Percentiles rank a stretch among this genome's conserved stretches.
phyloP scores from a whole-genome alignment of 2,329 filamentous ascomycete genomes.

The Pestalotiopsis sp. region DNA sequence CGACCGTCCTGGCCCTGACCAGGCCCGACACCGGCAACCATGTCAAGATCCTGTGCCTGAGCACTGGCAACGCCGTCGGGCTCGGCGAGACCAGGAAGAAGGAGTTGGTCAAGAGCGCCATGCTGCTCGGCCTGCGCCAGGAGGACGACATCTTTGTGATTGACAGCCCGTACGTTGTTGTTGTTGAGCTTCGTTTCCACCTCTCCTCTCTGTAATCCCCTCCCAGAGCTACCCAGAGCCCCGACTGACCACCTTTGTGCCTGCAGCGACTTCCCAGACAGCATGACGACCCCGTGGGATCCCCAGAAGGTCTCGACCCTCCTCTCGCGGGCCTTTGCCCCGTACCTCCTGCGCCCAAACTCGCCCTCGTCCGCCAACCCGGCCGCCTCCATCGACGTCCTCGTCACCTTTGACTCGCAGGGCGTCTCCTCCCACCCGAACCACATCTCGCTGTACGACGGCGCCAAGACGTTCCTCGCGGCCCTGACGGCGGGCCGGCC shows the following conservation, averaged over 20 bases:
- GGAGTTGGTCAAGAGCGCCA: conserved; percentile 81
- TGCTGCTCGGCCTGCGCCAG: conserved; percentile 72
- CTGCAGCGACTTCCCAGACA: conserved; percentile 75
- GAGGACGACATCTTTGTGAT: conserved; percentile 85
- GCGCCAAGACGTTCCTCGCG: conserved; percentile 73
- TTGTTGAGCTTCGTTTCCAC: neutral
- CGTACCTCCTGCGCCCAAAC: conserved; percentile 48
- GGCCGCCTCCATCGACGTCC: conserved; percentile 68
- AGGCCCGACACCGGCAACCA: conserved; percentile 81
- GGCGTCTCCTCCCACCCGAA: conserved; percentile 92
- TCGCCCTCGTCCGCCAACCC: conserved; percentile 35
- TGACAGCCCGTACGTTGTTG: conserved; percentile 65
- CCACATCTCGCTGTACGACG: conserved; percentile 86
- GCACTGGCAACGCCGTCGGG: conserved; percentile 85
- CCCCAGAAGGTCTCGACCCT: conserved; percentile 69
- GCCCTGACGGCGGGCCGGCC: conserved; percentile 64
- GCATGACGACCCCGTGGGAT: conserved; percentile 82
- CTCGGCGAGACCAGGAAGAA: conserved; percentile 80
- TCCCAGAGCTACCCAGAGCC: neutral
- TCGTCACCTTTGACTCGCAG: conserved; percentile 85
- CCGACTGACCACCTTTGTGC: conserved; percentile 5
- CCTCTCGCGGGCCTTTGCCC: conserved; percentile 74
- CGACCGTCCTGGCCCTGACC: conserved; percentile 83
- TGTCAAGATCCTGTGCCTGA: conserved; percentile 91
- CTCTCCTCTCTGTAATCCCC: neutral